These are phyloP conservation scores for Glebionis coronaria DNA, from an alignment of 129 eudicot genomes.

Conservation along the genomic window DNA sequence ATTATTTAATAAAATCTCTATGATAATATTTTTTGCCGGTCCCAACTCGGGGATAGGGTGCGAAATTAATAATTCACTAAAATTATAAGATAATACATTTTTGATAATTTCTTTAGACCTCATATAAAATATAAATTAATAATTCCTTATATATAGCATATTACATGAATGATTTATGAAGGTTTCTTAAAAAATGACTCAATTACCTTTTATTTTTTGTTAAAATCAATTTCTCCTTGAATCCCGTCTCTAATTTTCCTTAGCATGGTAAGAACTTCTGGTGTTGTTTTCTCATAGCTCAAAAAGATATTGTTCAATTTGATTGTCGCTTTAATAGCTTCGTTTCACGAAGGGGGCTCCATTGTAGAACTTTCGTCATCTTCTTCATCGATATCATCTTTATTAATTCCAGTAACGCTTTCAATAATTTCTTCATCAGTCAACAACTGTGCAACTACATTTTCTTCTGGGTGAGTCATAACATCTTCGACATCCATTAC, in stretches of 20 bases:
- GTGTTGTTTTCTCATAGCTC: conserved; percentile 27
- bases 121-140: conserved; percentile 20
- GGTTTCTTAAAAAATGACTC: conserved; percentile 25
- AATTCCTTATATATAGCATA: conserved; percentile 29
- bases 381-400: conserved; percentile 33
- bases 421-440: no score
- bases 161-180: conserved; percentile 20
- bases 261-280: conserved; percentile 26
- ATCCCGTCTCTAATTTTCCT: conserved; percentile 40
- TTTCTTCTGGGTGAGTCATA: no score
- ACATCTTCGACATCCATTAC: no score
- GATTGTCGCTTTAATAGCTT: conserved; percentile 23
- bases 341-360: conserved; percentile 14
- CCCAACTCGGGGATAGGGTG: conserved; percentile 17
- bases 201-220: conserved; percentile 33
- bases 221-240: conserved; percentile 37
- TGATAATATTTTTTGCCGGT: conserved; percentile 32
- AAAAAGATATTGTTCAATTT: conserved; percentile 30
- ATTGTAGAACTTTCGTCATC: conserved; percentile 14
- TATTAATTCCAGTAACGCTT: conserved; percentile 29
- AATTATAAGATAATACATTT: conserved; percentile 19
- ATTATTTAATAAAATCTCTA: conserved; percentile 39
- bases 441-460: no score
- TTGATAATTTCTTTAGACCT: conserved; percentile 12
- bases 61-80: conserved; percentile 26